phyloP scores from a whole-genome alignment of 1,284 basidiomycete species.

The Tylopilus orsonianus region DNA sequence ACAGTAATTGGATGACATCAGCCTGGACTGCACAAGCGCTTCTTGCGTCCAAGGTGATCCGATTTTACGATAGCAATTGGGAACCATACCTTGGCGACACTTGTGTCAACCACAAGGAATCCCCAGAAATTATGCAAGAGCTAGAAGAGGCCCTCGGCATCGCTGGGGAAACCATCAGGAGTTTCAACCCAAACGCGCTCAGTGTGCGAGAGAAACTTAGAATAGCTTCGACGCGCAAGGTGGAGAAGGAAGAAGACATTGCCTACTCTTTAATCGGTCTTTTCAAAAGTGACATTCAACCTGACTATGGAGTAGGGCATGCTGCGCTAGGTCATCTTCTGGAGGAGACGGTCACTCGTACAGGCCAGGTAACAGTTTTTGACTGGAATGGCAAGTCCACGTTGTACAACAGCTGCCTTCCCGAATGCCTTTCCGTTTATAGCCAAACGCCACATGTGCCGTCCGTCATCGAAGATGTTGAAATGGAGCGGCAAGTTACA shows the following conservation, averaged over 20 bases:
- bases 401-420: constrained; percentile 17
- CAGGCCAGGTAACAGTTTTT: constrained; percentile 16
- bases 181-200: constrained; percentile 14
- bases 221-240: constrained; percentile 8
- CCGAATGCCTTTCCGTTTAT: constrained; percentile 12
- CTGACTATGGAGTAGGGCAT: constrained; percentile 14
- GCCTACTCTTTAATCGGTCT: constrained; percentile 21
- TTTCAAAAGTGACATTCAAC: constrained; percentile 18
- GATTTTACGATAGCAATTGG: too few relatives aligned
- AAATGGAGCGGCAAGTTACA: not conserved
- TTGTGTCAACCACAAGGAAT: constrained; percentile 13
- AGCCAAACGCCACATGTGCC: not conserved
- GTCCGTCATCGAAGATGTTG: not conserved
- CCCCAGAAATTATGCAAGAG: too few relatives aligned
- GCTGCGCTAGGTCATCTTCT: constrained; percentile 17
- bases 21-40: constrained; percentile 20
- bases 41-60: constrained; percentile 13
- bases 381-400: constrained; percentile 18
- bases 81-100: too few relatives aligned
- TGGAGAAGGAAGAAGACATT: constrained; percentile 13
- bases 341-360: constrained; percentile 17
- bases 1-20: constrained; percentile 13
- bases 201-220: constrained; percentile 14
- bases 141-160: constrained; percentile 12
- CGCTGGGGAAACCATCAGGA: not conserved